Percentiles rank a stretch among this genome's conserved stretches.
Evolutionary conservation across 1,139 yeast species (phyloP).

Genomic region (Nematodospora anomalae): DNA sequence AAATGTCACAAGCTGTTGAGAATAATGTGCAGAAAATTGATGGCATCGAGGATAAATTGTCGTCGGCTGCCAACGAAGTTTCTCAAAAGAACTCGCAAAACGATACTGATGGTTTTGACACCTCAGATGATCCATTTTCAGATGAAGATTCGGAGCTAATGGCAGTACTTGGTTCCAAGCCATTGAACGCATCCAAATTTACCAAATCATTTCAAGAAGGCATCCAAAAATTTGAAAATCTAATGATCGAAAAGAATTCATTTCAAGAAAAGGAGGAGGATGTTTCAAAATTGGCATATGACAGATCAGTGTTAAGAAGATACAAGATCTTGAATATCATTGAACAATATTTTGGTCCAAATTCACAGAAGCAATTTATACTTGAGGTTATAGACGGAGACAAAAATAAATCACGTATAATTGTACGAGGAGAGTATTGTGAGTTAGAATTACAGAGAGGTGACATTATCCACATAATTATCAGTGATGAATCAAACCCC

Average conservation of each 20-base stretch:
- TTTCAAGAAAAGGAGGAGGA: conserved; percentile 24
- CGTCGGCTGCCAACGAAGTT: not conserved
- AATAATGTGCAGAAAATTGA: not conserved
- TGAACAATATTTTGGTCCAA: conserved; percentile 25
- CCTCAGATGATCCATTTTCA: conserved; percentile 30
- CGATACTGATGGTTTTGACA: conserved; percentile 8
- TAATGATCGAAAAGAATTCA: conserved; percentile 12
- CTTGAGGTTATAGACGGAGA: conserved; percentile 45
- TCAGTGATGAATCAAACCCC: conserved; percentile 39
- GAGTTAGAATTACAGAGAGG: conserved; percentile 40
- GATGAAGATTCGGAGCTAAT: conserved; percentile 25
- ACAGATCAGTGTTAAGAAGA: conserved; percentile 49
- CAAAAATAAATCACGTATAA: conserved; percentile 35
- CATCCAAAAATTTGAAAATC: conserved; percentile 25
- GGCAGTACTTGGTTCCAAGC: conserved; percentile 3
- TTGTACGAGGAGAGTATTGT: conserved; percentile 52
- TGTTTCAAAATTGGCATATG: conserved; percentile 40
- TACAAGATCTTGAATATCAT: conserved; percentile 44
- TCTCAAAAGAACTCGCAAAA: not conserved
- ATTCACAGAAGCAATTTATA: conserved; percentile 42
- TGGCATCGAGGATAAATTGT: not conserved
- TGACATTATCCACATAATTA: conserved; percentile 64
- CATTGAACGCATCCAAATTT: conserved; percentile 4
- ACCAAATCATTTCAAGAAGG: conserved; percentile 26
- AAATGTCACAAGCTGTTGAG: conserved; percentile 4